Base-by-base conservation (phyloP, 345 rosid species). In the Eucalyptus melliodora region DNA sequence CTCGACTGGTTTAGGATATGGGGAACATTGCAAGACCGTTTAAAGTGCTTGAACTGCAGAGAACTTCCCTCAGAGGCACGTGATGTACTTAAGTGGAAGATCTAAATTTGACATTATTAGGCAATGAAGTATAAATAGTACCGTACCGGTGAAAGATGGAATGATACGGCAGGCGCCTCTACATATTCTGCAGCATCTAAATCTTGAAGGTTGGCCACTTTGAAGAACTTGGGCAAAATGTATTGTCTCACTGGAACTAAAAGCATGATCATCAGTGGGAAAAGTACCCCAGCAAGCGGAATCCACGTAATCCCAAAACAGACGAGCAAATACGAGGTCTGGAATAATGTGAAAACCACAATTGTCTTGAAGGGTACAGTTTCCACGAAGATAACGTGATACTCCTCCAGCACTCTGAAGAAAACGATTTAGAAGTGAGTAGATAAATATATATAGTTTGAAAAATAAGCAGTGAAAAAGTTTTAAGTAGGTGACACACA, bases 261-360 rank as follows among this genome's bases (percentile, higher is more conserved):
- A 89, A 95, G 94, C 99, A 97, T 96, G 93, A 97, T 96, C 37
- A 34, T 34, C 37, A 34, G 37, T 72, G 99, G 99, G 92, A 97
- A 97, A 89, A 97, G 94, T 86, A 95, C 69, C 69, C 99, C 98
- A 50, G 98, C 99, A 85, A 97, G 88, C 5, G 99, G 99, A 91
- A 97, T 92, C 99, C 99, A 96, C 31, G 99, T 97, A 26, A 97
- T 93, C 87, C 99, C 99, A 37, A 49, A 97, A 92, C 99, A 96
- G 13, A 93, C 56, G 10, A 97, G 93, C 94, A 97, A 93, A 93
- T 97, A 96, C 42, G 56, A 91, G 37, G 96, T 88, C 95, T 96
- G 99, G 92, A 97, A 97, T 83, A 97, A 49, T 19, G 99, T 96
- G 88, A 96, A 96, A 86, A 91, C 86, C 47, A 95, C 95, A 87